These are phyloP conservation scores for Cytidiella melzeri DNA, from an alignment of 768 basidiomycete genomes.

Conservation along the genomic window DNA sequence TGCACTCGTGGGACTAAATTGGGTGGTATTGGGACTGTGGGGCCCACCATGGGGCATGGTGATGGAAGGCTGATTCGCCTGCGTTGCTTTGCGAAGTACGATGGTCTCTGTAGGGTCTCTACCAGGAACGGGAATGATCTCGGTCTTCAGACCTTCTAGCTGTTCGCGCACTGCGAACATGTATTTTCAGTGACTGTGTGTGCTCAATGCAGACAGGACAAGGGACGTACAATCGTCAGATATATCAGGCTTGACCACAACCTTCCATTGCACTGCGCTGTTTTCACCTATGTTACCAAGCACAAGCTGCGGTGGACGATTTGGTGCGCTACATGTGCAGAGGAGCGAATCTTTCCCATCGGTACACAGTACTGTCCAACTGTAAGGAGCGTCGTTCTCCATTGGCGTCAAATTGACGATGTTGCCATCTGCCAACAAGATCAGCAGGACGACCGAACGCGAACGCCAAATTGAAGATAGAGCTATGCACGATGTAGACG, in stretches of 20 bases:
- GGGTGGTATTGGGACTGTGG: slow-evolving; percentile 3
- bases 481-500: slow-evolving; percentile 25
- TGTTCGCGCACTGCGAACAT: slow-evolving; percentile 40
- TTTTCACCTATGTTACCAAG: slow-evolving; percentile 32
- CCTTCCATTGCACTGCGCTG: slow-evolving; percentile 28
- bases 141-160: slow-evolving; percentile 34
- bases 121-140: slow-evolving; percentile 44
- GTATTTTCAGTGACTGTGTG: no score
- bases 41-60: slow-evolving; percentile 26
- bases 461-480: slow-evolving; percentile 50
- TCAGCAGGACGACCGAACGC: slow-evolving; percentile 41
- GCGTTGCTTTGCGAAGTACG: slow-evolving; percentile 30
- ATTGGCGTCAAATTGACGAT: slow-evolving; percentile 41
- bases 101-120: slow-evolving; percentile 50
- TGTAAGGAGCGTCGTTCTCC: slow-evolving; percentile 30
- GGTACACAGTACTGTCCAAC: slow-evolving; percentile 50
- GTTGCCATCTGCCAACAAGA: slow-evolving; percentile 35
- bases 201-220: no score
- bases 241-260: slow-evolving; percentile 39
- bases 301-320: slow-evolving; percentile 42
- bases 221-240: slow-evolving; percentile 33
- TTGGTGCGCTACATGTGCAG: slow-evolving; percentile 44
- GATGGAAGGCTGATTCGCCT: slow-evolving; percentile 36
- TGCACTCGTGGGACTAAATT: slow-evolving; percentile 37
- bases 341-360: slow-evolving; percentile 38